Base-by-base conservation (phyloP, 768 basidiomycete species). In the Rickenella mellea region DNA sequence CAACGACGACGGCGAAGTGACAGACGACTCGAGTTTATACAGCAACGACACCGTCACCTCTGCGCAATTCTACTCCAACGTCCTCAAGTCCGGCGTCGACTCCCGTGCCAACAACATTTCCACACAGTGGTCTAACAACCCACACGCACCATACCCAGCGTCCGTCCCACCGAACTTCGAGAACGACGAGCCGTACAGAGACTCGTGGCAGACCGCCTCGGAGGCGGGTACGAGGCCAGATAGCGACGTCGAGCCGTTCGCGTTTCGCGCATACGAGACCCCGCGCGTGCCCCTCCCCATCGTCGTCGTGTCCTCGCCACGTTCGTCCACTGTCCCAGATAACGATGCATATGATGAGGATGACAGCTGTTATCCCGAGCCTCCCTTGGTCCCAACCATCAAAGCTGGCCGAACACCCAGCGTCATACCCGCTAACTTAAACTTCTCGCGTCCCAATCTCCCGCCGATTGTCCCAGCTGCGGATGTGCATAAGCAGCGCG, bases 381-480 rank as follows among this genome's bases (percentile, higher is more conserved):
- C 20, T 35, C 11, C 42, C 26, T 28, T 26, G 24, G 31, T 29
- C 27, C 21, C 32, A 27, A 15, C 42, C 21, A 42, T 26, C 21
- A 43, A 27, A 24, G 42, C 40, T 14, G 31, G 58, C 42, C 67
- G 71, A 17, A 62, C 65, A 35, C 71, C 72, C 6, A 66, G 75
- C 27, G 58, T 67, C 33, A 56, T 55, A 36, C 65, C 67, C n/a
- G 63, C 67, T 5, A 64, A 65, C 11, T 55, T 69, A 24, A 84
- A 83, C 54, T 83, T 78, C 51, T 83, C 83, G 19, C 65, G 80
- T 38, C 80, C 81, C 35, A 69, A 72, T 41, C 71, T 73, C 17
- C 68, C 71, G 14, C 59, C 58, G 0, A 65, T 66, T 48, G 51
- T 59, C 19, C 60, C 58, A 9, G 19, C 33, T 36, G 61, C 67